Conservation (phyloP, 352 stramenopile genomes). For the Globisporangium alternatum region DNA sequence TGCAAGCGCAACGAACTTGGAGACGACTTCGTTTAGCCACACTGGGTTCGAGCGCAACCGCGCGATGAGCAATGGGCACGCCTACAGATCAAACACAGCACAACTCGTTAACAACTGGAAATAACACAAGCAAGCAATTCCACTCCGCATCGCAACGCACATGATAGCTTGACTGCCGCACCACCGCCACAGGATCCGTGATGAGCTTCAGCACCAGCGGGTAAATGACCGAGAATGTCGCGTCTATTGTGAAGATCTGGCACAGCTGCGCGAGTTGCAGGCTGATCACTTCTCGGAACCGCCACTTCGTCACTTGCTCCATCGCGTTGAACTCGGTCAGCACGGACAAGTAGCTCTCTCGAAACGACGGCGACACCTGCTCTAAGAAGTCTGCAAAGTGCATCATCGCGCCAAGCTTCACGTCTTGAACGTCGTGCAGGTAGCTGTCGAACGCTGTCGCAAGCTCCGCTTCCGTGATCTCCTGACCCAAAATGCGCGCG, state of each 20-base stretch:
- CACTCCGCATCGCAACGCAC: slow-evolving; percentile 12
- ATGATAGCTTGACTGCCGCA: slow-evolving; percentile 70
- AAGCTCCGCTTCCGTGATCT: slow-evolving; percentile 78
- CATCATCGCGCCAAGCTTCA: slow-evolving; percentile 79
- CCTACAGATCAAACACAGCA: slow-evolving; percentile 20
- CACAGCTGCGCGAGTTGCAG: slow-evolving; percentile 72
- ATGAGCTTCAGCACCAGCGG: slow-evolving; percentile 73
- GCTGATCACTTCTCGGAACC: slow-evolving; percentile 74
- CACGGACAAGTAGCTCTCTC: slow-evolving; percentile 78
- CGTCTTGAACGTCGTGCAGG: slow-evolving; percentile 77
- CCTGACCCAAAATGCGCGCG: slow-evolving; percentile 72
- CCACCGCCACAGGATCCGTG: slow-evolving; percentile 69
- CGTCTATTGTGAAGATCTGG: slow-evolving; percentile 58
- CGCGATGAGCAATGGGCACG: slow-evolving; percentile 61
- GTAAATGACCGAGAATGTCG: slow-evolving; percentile 75
- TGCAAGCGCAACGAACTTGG: slow-evolving; percentile 50
- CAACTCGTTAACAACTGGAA: not conserved
- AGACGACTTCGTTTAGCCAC: slow-evolving; percentile 45
- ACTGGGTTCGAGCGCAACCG: slow-evolving; percentile 39
- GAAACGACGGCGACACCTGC: slow-evolving; percentile 61
- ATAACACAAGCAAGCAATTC: not conserved
- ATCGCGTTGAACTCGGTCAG: slow-evolving; percentile 64
- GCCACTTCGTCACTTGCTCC: slow-evolving; percentile 82
- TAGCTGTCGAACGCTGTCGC: slow-evolving; percentile 82
- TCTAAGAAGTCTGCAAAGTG: slow-evolving; percentile 86